Conservation (phyloP, 257 asterid species). For the Jacaranda copaia region DNA sequence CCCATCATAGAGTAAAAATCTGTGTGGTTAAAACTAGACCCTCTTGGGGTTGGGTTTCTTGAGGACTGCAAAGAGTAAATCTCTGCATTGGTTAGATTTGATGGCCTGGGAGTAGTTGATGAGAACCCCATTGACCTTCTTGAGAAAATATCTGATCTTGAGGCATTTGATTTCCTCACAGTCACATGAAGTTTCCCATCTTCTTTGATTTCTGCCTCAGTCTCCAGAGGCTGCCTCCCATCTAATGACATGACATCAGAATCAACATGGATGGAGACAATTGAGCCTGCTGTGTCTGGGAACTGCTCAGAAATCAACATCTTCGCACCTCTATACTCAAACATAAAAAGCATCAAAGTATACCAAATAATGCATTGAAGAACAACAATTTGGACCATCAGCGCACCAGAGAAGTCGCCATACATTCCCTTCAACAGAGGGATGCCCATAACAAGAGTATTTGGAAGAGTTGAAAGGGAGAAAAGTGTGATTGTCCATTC, state of each 20-base stretch:
- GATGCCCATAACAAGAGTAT: slow-evolving; percentile 94
- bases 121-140: slow-evolving; percentile 70
- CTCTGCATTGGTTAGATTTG: slow-evolving; percentile 84
- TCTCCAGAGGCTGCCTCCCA: slow-evolving; percentile 77
- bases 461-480: slow-evolving; percentile 85
- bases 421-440: slow-evolving; percentile 90
- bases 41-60: slow-evolving; percentile 86
- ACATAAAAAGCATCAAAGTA: slow-evolving; percentile 88
- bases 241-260: slow-evolving; percentile 86
- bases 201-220: slow-evolving; percentile 73
- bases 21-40: slow-evolving; percentile 83
- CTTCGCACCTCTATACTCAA: slow-evolving; percentile 82
- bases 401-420: slow-evolving; percentile 67
- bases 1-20: slow-evolving; percentile 85
- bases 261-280: slow-evolving; percentile 86
- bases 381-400: slow-evolving; percentile 94
- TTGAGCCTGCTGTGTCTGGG: slow-evolving; percentile 85
- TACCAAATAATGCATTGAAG: slow-evolving; percentile 95
- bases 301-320: slow-evolving; percentile 85
- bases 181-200: slow-evolving; percentile 89
- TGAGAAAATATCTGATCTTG: slow-evolving; percentile 79
- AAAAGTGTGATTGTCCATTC: slow-evolving; percentile 94
- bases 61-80: slow-evolving; percentile 89
- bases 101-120: slow-evolving; percentile 76
- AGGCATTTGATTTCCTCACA: slow-evolving; percentile 79